Base-by-base conservation (phyloP, 1,284 basidiomycete genomes). In the Pholiota adiposa region DNA sequence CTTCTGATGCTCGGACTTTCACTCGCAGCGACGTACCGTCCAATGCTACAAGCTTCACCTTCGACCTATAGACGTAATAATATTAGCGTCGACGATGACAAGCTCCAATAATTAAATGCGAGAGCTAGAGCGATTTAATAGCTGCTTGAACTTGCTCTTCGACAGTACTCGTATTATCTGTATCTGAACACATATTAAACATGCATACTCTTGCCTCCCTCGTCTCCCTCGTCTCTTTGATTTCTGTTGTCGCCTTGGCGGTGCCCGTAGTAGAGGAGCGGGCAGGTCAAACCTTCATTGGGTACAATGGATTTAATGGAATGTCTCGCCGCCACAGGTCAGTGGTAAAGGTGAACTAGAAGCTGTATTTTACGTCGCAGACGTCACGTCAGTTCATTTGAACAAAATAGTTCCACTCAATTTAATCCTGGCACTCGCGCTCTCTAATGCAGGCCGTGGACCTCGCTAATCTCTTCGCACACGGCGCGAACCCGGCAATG, bases 271-370 rank as follows among this genome's bases (percentile, higher is more conserved):
- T 38, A 4, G 36, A 38, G 16, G 36, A 11, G 9, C 36, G 36
- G 3, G 36, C 36, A n/a, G 36, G 36, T 9, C 9, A 12, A 4
- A 38, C 36, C 12, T 46, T 52, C 25, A 52, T 55, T 9, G 53
- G 53, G 12, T 55, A 55, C 53, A 55, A 55, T 29, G 53, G 53
- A 1, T 55, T 55, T 9, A 55, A 19, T 31, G 53, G 53, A 6
- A 12, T 29, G 11, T 5, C 9, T 4, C 36, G 36, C 36, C 38
- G 2, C n/a, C 41, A 1, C 21, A 43, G 19, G 27, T 43, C 27
- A 55, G 53, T 12, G 18, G 8, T 9, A 29, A 29, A 19, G 53
- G 53, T 12, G 53, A 55, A 1, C 43, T 55, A 12, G 53, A 43
- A 11, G 29, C 40, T 12, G 53, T 55, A 3, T 55, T 55, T 19